Conservation (phyloP, 2,329 filamentous ascomycete genomes). For the Colletotrichum caudatum region DNA sequence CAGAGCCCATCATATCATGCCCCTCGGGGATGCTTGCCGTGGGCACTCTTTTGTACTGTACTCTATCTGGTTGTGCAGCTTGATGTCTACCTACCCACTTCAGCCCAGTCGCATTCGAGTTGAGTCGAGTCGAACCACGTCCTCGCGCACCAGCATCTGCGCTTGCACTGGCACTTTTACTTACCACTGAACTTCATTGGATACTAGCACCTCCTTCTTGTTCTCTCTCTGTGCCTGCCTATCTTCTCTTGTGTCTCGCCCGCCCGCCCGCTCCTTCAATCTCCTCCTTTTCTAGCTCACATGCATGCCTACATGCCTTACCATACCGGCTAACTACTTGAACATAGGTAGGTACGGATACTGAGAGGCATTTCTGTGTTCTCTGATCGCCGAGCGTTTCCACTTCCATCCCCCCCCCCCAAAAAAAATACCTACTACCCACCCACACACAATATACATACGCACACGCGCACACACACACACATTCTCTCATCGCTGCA, state of each 20-base stretch:
- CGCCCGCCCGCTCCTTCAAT: neutral
- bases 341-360: no score
- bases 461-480: conserved; percentile 5
- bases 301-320: neutral
- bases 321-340: conserved; percentile 1
- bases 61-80: neutral
- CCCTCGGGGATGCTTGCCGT: neutral
- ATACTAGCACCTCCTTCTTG: neutral
- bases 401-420: conserved; percentile 1
- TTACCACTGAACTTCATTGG: neutral
- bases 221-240: neutral
- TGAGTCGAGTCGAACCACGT: neutral
- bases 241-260: neutral
- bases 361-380: neutral
- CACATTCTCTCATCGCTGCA: neutral
- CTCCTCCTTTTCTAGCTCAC: neutral
- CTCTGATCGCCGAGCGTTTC: conserved; percentile 34
- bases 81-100: neutral
- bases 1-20: neutral
- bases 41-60: neutral
- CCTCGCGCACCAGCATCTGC: neutral
- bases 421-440: neutral
- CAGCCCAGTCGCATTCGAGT: neutral
- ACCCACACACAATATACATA: conserved; percentile 9
- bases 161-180: neutral